Percentiles rank a stretch among this genome's conserved stretches.
These are phyloP conservation scores for Scedosporium dehoogii DNA, from an alignment of 2,329 filamentous ascomycete genomes.

Conservation along the genomic window DNA sequence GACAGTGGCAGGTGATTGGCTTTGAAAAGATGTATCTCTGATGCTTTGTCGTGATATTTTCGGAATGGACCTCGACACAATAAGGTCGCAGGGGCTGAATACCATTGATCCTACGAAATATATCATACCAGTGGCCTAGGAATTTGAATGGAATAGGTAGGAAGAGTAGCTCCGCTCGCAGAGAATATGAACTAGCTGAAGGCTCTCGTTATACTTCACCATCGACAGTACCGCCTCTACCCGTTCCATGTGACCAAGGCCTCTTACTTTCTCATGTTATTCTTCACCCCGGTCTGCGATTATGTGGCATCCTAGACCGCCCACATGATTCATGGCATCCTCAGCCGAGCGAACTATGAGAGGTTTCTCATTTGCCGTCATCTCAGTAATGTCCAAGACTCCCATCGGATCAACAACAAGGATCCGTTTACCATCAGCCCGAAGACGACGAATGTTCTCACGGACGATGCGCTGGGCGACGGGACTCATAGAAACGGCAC, in stretches of 20 bases:
- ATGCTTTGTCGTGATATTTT: background rate
- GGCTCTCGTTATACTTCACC: too few relatives aligned
- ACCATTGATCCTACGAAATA: too few relatives aligned
- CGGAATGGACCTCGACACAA: background rate
- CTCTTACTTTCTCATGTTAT: too few relatives aligned
- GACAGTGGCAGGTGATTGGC: constrained; percentile 15
- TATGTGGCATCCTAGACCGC: constrained; percentile 19
- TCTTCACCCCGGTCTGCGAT: constrained; percentile 14
- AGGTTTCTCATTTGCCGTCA: constrained; percentile 8
- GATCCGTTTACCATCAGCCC: constrained; percentile 16
- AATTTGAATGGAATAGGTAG: too few relatives aligned
- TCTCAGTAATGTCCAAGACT: constrained; percentile 15
- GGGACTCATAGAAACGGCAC: constrained; percentile 20
- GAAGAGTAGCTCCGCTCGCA: too few relatives aligned
- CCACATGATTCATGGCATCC: constrained; percentile 19
- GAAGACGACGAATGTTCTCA: constrained; percentile 17
- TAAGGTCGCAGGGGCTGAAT: too few relatives aligned
- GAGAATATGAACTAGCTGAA: too few relatives aligned
- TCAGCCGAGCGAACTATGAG: constrained; percentile 16
- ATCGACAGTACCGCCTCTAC: too few relatives aligned
- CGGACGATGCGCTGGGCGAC: constrained; percentile 20
- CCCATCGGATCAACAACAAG: constrained; percentile 20
- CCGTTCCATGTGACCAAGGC: too few relatives aligned
- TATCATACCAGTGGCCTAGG: too few relatives aligned
- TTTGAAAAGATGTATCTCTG: constrained; percentile 15